phyloP scores from a whole-genome alignment of 2,329 filamentous ascomycete genomes.

The Beauveria scarabaeidicola region DNA sequence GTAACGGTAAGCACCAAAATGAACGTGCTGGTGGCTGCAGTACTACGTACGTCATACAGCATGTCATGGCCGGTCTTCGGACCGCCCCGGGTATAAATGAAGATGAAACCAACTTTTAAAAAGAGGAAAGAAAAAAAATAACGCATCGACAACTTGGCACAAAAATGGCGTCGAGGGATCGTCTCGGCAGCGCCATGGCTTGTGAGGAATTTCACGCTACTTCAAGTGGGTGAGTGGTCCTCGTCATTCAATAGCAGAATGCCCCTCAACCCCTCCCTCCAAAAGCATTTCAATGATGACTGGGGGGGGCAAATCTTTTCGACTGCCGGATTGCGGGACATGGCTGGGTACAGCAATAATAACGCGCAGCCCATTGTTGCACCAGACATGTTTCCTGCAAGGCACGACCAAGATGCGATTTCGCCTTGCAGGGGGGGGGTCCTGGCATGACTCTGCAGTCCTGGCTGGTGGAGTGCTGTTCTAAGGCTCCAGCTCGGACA shows the following conservation, averaged over 20 bases:
- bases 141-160: conserved; percentile 1
- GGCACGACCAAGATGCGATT: background rate
- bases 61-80: background rate
- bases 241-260: background rate
- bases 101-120: background rate
- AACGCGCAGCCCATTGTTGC: too few relatives aligned
- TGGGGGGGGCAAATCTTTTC: background rate
- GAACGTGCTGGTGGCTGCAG: background rate
- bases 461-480: background rate
- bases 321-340: background rate
- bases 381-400: background rate
- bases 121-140: background rate
- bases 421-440: background rate
- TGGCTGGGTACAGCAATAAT: too few relatives aligned
- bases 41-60: background rate
- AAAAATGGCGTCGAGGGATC: background rate
- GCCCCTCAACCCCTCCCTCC: background rate
- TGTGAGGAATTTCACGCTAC: background rate
- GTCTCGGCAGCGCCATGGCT: background rate
- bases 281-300: background rate
- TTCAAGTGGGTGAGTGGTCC: background rate
- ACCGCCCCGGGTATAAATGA: background rate
- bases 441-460: background rate
- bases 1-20: background rate
- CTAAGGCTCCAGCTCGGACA: background rate